Evolutionary conservation across 2,329 filamentous ascomycete genomes (phyloP).

Genomic region (Ceratocystis eucalypticola): DNA sequence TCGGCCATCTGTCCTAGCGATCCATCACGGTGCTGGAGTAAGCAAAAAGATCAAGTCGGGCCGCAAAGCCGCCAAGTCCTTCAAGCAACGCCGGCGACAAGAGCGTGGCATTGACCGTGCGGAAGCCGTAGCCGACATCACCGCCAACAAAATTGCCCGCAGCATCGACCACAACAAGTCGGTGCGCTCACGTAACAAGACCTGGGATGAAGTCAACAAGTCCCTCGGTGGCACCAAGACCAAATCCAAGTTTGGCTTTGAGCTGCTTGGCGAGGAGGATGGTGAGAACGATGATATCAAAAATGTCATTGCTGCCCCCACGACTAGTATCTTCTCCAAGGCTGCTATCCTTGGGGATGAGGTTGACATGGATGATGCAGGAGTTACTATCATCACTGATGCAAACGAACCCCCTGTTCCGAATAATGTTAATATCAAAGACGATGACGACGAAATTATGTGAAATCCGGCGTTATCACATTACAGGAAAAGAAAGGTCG

Average conservation of each 20-base stretch:
- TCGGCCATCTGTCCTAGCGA: conserved; percentile 54
- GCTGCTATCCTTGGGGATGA: not conserved
- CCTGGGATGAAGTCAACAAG: conserved; percentile 47
- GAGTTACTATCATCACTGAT: conserved; percentile 7
- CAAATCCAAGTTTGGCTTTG: conserved; percentile 18
- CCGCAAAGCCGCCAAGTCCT: conserved; percentile 41
- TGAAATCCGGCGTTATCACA: not conserved
- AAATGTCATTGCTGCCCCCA: not conserved
- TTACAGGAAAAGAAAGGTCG: not conserved
- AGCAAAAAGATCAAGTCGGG: conserved; percentile 49
- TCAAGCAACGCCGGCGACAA: conserved; percentile 41
- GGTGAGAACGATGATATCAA: conserved; percentile 13
- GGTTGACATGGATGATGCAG: conserved; percentile 4
- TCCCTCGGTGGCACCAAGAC: conserved; percentile 23
- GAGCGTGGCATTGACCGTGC: conserved; percentile 47
- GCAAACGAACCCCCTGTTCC: not conserved
- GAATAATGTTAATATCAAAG: not conserved
- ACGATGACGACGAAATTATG: conserved; percentile 13
- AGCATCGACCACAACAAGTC: conserved; percentile 37
- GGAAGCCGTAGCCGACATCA: conserved; percentile 46
- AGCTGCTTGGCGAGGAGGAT: conserved; percentile 18
- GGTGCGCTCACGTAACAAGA: conserved; percentile 38
- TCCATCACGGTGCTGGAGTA: conserved; percentile 54
- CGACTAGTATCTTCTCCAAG: not conserved
- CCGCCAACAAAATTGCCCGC: conserved; percentile 40